Conservation (phyloP, 2,329 filamentous ascomycete genomes). For the Trichoderma harzianum region DNA sequence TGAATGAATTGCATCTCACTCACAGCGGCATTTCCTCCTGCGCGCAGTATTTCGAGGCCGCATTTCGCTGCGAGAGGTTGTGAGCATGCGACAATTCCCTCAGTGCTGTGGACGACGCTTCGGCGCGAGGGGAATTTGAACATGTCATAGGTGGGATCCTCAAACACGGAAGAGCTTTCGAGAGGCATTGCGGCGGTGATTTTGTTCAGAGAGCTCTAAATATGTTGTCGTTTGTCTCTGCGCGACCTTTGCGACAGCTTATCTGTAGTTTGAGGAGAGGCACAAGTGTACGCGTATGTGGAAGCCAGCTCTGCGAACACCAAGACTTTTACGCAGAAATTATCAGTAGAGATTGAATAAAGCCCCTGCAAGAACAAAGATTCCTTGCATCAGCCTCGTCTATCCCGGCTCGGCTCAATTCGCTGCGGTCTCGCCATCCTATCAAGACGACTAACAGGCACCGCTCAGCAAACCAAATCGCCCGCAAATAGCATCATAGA, state of each 20-base stretch:
- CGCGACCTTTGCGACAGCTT: too few species aligned
- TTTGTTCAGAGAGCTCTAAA: not conserved
- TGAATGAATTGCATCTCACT: slow-evolving; percentile 29
- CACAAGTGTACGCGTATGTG: not conserved
- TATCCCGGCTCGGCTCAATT: not conserved
- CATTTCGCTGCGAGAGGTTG: slow-evolving; percentile 88
- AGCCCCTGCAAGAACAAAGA: not conserved
- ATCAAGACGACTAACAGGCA: not conserved
- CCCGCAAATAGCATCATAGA: slow-evolving; percentile 7
- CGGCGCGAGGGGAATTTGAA: slow-evolving; percentile 72
- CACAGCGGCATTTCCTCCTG: slow-evolving; percentile 91
- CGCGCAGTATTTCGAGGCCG: slow-evolving; percentile 77
- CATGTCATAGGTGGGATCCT: slow-evolving; percentile 48
- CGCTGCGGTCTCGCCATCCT: not conserved
- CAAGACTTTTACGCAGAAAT: not conserved
- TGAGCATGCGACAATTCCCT: slow-evolving; percentile 85
- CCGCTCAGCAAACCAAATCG: not conserved
- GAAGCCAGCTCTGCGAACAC: not conserved
- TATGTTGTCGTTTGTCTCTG: not conserved
- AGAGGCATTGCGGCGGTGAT: slow-evolving; percentile 39
- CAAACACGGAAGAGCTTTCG: slow-evolving; percentile 45
- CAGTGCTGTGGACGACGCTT: slow-evolving; percentile 89
- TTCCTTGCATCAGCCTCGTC: not conserved
- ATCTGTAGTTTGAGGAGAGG: not conserved
- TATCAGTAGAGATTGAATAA: not conserved